Percentiles rank a stretch among this genome's conserved stretches.
phyloP scores from a whole-genome alignment of 2,329 filamentous ascomycete genomes.

The Pseudogymnoascus sp. region DNA sequence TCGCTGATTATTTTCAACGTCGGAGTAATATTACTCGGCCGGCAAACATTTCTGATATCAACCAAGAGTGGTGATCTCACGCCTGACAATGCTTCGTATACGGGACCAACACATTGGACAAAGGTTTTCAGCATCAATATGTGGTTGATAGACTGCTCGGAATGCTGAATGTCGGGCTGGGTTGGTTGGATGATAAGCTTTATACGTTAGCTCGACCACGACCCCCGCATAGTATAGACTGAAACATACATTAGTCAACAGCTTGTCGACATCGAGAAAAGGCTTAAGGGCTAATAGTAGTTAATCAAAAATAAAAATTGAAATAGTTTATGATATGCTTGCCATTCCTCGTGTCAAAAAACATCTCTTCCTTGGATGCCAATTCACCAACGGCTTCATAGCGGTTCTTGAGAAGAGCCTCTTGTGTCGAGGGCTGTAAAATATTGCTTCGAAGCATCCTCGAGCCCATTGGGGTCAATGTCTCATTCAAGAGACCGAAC shows the following conservation, averaged over 20 bases:
- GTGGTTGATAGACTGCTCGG: slow-evolving; percentile 77
- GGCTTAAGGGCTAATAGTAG: slow-evolving; percentile 53
- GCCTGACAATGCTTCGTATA: slow-evolving; percentile 60
- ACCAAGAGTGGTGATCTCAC: slow-evolving; percentile 56
- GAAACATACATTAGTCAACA: slow-evolving; percentile 59
- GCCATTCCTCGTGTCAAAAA: slow-evolving; percentile 67
- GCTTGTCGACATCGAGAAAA: slow-evolving; percentile 71
- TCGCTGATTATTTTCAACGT: slow-evolving; percentile 58
- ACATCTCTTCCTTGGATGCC: slow-evolving; percentile 74
- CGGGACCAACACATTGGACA: slow-evolving; percentile 54
- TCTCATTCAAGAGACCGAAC: slow-evolving; percentile 79
- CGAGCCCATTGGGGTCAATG: slow-evolving; percentile 78
- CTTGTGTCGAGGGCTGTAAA: slow-evolving; percentile 73
- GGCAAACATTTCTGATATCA: slow-evolving; percentile 63
- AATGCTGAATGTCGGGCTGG: slow-evolving; percentile 55
- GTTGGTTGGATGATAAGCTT: slow-evolving; percentile 70
- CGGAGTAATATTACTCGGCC: slow-evolving; percentile 49
- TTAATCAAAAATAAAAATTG: not conserved
- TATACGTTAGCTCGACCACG: slow-evolving; percentile 16
- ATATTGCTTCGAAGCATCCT: slow-evolving; percentile 79
- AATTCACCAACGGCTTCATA: slow-evolving; percentile 82
- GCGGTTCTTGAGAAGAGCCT: slow-evolving; percentile 58
- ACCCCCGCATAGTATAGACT: not conserved
- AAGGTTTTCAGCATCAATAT: slow-evolving; percentile 83
- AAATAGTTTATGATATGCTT: slow-evolving; percentile 11